Evolutionary conservation across 1,139 yeast genomes (phyloP).

Genomic region (Meyerozyma carpophila): DNA sequence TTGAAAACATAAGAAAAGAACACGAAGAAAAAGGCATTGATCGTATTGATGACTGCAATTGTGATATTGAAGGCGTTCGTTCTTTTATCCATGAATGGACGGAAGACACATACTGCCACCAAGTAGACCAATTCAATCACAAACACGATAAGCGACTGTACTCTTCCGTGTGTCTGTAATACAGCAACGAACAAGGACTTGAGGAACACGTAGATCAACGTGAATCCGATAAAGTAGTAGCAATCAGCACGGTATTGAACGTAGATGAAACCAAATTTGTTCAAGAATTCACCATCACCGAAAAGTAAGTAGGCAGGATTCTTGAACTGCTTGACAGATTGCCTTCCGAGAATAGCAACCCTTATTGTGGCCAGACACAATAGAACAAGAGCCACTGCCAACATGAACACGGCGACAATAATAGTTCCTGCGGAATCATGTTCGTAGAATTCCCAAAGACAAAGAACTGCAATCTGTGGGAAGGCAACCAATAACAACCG

Average conservation of each 20-base stretch:
- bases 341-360: slow-evolving; percentile 66
- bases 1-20: slow-evolving; percentile 83
- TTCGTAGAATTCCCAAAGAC: slow-evolving; percentile 84
- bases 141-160: slow-evolving; percentile 74
- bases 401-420: slow-evolving; percentile 69
- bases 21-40: slow-evolving; percentile 81
- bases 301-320: slow-evolving; percentile 90
- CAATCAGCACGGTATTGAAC: slow-evolving; percentile 86
- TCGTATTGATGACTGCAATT: slow-evolving; percentile 70
- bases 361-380: slow-evolving; percentile 69
- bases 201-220: slow-evolving; percentile 59
- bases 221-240: slow-evolving; percentile 72
- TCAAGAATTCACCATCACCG: slow-evolving; percentile 77
- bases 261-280: slow-evolving; percentile 88
- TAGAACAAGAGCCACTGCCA: slow-evolving; percentile 52
- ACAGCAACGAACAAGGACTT: slow-evolving; percentile 85
- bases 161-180: slow-evolving; percentile 73
- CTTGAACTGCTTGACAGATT: slow-evolving; percentile 66
- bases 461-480: slow-evolving; percentile 78
- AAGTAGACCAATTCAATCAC: slow-evolving; percentile 69
- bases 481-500: slow-evolving; percentile 76
- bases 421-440: slow-evolving; percentile 81
- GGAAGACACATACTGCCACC: slow-evolving; percentile 55
- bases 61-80: slow-evolving; percentile 89
- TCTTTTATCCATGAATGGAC: slow-evolving; percentile 93